Conservation (phyloP, 108 stramenopile genomes). For the Seminavis robusta region DNA sequence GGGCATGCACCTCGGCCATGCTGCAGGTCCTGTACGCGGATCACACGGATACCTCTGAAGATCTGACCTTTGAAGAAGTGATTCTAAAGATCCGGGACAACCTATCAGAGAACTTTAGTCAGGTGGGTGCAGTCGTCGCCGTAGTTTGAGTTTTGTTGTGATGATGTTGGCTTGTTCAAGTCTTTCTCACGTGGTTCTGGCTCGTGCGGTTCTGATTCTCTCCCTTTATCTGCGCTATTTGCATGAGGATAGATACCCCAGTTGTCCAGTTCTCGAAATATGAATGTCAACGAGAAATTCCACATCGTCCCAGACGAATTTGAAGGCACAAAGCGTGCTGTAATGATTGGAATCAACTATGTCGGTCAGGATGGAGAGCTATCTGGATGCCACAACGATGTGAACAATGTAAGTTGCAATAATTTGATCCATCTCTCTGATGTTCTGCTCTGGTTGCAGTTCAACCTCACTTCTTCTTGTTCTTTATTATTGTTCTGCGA, state of each 20-base stretch:
- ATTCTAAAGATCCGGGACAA: slow-evolving; percentile 39
- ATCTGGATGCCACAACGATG: slow-evolving; percentile 90
- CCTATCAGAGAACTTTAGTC: slow-evolving; percentile 20
- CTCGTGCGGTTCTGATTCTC: too few relatives aligned
- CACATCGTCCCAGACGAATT: slow-evolving; percentile 25
- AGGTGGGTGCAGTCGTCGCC: too few relatives aligned
- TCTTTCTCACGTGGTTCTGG: too few relatives aligned
- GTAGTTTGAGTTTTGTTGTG: too few relatives aligned
- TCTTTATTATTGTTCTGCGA: background rate
- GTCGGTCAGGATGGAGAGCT: slow-evolving; percentile 78
- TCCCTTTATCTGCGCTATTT: too few relatives aligned
- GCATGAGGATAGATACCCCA: slow-evolving; percentile 66
- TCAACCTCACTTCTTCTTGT: background rate
- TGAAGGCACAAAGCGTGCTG: slow-evolving; percentile 48
- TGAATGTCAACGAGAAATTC: slow-evolving; percentile 21
- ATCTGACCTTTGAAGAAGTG: slow-evolving; percentile 23
- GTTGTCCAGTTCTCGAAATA: slow-evolving; percentile 41
- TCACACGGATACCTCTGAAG: slow-evolving; percentile 27
- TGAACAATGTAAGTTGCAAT: slow-evolving; percentile 39
- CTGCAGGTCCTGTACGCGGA: slow-evolving; percentile 51
- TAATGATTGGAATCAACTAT: slow-evolving; percentile 88
- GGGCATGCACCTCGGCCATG: slow-evolving; percentile 84
- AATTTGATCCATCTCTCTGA: background rate
- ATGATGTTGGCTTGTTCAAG: too few relatives aligned
- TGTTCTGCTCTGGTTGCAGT: background rate